Conservation (phyloP, 352 stramenopile genomes). For the Phytophthora kernoviae region DNA sequence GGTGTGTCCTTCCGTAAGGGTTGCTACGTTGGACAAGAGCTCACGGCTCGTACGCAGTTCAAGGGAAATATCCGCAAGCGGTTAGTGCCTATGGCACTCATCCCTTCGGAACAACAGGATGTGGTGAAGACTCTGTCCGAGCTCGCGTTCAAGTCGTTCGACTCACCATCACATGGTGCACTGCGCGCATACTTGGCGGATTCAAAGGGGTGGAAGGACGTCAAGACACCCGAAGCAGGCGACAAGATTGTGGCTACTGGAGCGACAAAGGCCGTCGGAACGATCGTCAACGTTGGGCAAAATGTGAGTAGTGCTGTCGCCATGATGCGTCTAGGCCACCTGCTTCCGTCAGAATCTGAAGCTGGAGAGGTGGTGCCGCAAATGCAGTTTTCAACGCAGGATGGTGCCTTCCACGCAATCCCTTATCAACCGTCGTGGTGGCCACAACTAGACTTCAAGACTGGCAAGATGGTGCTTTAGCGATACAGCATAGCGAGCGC, state of each 20-base stretch:
- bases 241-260: conserved; percentile 59
- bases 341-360: conserved; percentile 54
- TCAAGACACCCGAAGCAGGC: conserved; percentile 33
- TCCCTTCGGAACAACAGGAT: conserved; percentile 55
- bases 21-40: conserved; percentile 96
- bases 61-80: conserved; percentile 89
- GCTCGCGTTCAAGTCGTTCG: conserved; percentile 65
- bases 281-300: conserved; percentile 50
- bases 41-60: conserved; percentile 94
- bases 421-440: conserved; percentile 83
- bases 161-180: conserved; percentile 34
- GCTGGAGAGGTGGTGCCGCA: conserved; percentile 28
- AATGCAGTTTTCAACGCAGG: conserved; percentile 69
- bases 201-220: conserved; percentile 30
- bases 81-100: conserved; percentile 72
- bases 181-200: conserved; percentile 56
- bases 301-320: conserved; percentile 58
- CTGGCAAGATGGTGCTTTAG: conserved; percentile 78
- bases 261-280: conserved; percentile 66
- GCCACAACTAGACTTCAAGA: conserved; percentile 66
- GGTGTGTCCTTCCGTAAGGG: conserved; percentile 94
- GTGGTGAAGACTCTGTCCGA: conserved; percentile 55
- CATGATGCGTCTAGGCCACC: conserved; percentile 81
- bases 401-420: conserved; percentile 70
- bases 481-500: not conserved